Evolutionary conservation across 2,329 filamentous ascomycete genomes (phyloP), one percentile per base, ranked within the genome.

Genomic region (Diaporthe sp.): DNA sequence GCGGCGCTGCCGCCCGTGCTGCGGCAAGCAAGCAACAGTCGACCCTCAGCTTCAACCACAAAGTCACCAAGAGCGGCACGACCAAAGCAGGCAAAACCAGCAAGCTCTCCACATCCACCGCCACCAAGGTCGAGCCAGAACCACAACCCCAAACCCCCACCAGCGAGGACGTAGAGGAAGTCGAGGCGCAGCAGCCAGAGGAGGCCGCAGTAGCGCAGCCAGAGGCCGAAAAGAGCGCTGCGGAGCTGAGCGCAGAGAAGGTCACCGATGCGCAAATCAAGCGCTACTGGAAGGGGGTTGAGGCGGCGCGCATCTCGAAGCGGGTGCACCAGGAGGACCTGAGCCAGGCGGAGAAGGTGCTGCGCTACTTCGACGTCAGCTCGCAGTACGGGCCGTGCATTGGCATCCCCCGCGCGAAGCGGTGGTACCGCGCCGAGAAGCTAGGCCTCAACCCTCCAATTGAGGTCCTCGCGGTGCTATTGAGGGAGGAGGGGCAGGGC

Each of bases 321-420:
- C 87, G 93, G 79, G 92, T 98, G 49, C 97, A 98, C 81, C 95
- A 98, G 84, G 84, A 93, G 80, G 92, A 88, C 3, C 82, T 98
- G 79, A 89, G 88, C 15, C 79, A 94, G 61, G 89, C 93, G 74
- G 96, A 98, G 88, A 98, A 96, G 87, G 92, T 98, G 37, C 84
- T 98, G 80, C 89, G 96, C 78, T 94, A 98, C 83, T 99, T 97
- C 85, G 97, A 99, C 83, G 93, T 98, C 79, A 97, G 93, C 81
- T 94, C 91, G 76, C 94, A 98, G 81, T 99, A 94, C 83, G 97
- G 97, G 95, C 97, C 97, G 2, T 98, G 95, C 81, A 94, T 98
- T 72, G 97, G 97, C 10, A 95, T 96, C 71, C 86, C 92, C 51
- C 92, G 97, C 65, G 86, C 94, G 79, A 94, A 94, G 86, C 93